phyloP scores from a whole-genome alignment of 768 basidiomycete species.

The Russula sp. region DNA sequence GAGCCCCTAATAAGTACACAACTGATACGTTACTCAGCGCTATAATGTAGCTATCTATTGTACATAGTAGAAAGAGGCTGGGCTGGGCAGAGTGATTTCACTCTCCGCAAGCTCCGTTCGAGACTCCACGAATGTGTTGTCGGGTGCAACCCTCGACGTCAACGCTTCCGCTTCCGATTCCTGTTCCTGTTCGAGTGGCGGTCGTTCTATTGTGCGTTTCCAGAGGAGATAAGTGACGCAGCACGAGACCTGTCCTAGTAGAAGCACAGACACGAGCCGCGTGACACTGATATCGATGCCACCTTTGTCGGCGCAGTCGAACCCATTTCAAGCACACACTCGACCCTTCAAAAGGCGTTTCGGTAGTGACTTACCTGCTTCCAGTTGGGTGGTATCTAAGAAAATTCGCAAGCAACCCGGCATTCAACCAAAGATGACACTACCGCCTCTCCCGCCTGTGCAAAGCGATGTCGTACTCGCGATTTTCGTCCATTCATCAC shows the following conservation, averaged over 20 bases:
- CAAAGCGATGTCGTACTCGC: slow-evolving; percentile 35
- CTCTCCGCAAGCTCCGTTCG: not conserved
- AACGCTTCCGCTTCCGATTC: too few species aligned
- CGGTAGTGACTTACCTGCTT: not conserved
- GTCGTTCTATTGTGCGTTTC: not conserved
- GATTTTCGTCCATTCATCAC: slow-evolving; percentile 62
- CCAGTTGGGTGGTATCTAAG: not conserved
- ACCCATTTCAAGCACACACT: not conserved
- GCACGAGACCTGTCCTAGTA: slow-evolving; percentile 2
- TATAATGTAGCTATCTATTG: too few species aligned
- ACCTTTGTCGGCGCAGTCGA: not conserved
- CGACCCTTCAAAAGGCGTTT: slow-evolving; percentile 5
- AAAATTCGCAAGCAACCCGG: not conserved
- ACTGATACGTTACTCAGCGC: not conserved
- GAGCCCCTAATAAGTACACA: not conserved
- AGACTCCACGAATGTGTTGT: not conserved
- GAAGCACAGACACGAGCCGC: slow-evolving; percentile 10
- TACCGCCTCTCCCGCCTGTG: slow-evolving; percentile 9
- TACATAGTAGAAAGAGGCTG: too few species aligned
- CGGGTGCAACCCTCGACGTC: too few species aligned
- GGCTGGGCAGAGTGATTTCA: not conserved
- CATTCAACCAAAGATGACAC: not conserved
- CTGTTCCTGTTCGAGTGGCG: not conserved
- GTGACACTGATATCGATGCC: slow-evolving; percentile 11
- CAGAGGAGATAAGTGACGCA: not conserved